phyloP scores from a whole-genome alignment of 2,329 filamentous ascomycete species.

The Botryosphaeria dothidea region DNA sequence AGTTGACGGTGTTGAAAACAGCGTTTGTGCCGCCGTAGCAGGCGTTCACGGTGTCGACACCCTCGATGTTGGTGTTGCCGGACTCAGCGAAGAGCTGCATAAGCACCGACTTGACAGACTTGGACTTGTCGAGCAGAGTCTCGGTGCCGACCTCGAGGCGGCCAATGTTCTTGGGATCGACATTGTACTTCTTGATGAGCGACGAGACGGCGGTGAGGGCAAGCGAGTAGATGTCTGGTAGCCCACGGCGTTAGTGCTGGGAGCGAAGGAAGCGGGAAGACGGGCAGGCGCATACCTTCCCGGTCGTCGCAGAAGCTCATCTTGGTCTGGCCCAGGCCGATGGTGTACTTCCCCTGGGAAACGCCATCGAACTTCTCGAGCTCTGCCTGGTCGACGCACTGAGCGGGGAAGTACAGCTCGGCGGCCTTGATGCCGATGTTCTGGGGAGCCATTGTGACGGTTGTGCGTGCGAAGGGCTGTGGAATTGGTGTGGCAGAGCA shows the following conservation, averaged over 20 bases:
- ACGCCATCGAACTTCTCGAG: constrained; percentile 59
- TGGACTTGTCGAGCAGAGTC: constrained; percentile 57
- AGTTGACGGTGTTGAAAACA: constrained; percentile 56
- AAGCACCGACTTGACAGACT: constrained; percentile 56
- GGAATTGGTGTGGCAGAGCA: constrained; percentile 27
- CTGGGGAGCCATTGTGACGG: constrained; percentile 44
- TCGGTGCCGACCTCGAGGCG: constrained; percentile 56
- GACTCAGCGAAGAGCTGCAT: constrained; percentile 54
- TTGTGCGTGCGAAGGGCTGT: neutral
- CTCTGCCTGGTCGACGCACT: constrained; percentile 56
- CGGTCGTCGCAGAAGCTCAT: constrained; percentile 59
- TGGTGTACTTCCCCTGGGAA: constrained; percentile 54
- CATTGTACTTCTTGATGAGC: constrained; percentile 54
- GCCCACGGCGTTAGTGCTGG: constrained; percentile 14
- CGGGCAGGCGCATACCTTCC: constrained; percentile 42
- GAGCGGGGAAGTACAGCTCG: constrained; percentile 56
- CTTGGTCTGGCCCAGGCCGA: constrained; percentile 56
- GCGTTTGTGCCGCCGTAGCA: constrained; percentile 58
- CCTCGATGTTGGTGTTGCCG: constrained; percentile 57
- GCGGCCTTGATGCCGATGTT: constrained; percentile 58
- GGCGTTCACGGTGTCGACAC: constrained; percentile 55
- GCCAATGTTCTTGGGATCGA: constrained; percentile 53
- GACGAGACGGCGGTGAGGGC: constrained; percentile 54
- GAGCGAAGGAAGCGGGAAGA: neutral
- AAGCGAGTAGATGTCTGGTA: constrained; percentile 55